These are phyloP conservation scores for Neurospora hispaniola DNA, from an alignment of 495 filamentous ascomycete species.

Conservation along the genomic window DNA sequence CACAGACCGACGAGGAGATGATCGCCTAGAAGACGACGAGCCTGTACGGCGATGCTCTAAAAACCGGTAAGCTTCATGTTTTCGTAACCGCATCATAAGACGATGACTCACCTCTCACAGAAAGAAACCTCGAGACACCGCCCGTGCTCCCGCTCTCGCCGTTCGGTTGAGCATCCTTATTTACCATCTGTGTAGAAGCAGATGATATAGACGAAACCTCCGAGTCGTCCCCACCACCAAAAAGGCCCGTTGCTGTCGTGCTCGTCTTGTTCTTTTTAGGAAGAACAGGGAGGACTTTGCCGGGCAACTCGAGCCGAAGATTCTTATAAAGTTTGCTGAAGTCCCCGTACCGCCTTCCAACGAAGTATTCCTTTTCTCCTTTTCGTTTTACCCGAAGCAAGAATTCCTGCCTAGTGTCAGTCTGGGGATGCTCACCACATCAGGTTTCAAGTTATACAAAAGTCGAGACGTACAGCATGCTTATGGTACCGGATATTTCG, in stretches of 20 bases:
- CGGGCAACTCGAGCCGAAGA: slow-evolving; percentile 76
- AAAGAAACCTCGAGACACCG: slow-evolving; percentile 29
- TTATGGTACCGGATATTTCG: slow-evolving; percentile 82
- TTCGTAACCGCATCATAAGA: neutral
- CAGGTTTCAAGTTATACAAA: neutral
- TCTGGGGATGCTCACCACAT: neutral
- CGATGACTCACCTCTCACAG: slow-evolving; percentile 18
- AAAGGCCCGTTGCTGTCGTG: slow-evolving; percentile 45
- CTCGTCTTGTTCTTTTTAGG: slow-evolving; percentile 84
- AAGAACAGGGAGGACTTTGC: slow-evolving; percentile 77
- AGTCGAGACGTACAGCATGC: slow-evolving; percentile 62
- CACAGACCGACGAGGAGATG: slow-evolving; percentile 29
- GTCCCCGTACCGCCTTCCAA: slow-evolving; percentile 81
- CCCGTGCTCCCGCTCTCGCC: slow-evolving; percentile 11
- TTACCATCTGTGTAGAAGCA: slow-evolving; percentile 45
- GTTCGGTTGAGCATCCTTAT: slow-evolving; percentile 8
- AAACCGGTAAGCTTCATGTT: neutral
- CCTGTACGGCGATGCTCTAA: slow-evolving; percentile 24
- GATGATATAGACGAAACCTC: slow-evolving; percentile 72
- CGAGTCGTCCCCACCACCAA: slow-evolving; percentile 48
- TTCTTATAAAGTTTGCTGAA: slow-evolving; percentile 71
- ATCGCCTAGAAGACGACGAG: slow-evolving; percentile 19
- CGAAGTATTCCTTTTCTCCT: slow-evolving; percentile 58
- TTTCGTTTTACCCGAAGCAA: slow-evolving; percentile 69
- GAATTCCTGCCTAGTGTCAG: slow-evolving; percentile 60